phyloP scores from a whole-genome alignment of 1,284 basidiomycete species.

The Termitomyces sp. region DNA sequence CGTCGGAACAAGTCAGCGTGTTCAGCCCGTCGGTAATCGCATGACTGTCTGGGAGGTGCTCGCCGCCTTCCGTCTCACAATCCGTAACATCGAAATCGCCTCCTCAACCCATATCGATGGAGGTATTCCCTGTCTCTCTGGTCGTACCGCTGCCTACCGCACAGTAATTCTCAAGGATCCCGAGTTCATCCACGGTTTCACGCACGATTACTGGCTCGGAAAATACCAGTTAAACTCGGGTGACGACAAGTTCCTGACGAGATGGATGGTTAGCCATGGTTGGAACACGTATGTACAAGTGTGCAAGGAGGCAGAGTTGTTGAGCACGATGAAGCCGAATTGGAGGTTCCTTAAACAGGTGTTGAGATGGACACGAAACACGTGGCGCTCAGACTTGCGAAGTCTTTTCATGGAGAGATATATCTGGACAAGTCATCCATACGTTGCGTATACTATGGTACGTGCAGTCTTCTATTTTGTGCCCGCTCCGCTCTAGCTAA shows the following conservation, averaged over 20 bases:
- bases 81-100: slow-evolving; percentile 89
- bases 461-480: slow-evolving; percentile 14
- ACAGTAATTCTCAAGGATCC: slow-evolving; percentile 93
- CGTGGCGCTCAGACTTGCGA: slow-evolving; percentile 85
- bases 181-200: slow-evolving; percentile 87
- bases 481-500: slow-evolving; percentile 4
- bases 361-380: slow-evolving; percentile 88
- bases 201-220: slow-evolving; percentile 88
- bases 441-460: slow-evolving; percentile 89
- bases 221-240: slow-evolving; percentile 92
- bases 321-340: slow-evolving; percentile 94
- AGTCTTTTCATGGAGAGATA: slow-evolving; percentile 84
- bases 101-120: slow-evolving; percentile 89
- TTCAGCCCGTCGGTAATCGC: slow-evolving; percentile 68
- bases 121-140: slow-evolving; percentile 86
- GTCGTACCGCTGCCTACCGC: slow-evolving; percentile 87
- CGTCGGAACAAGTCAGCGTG: slow-evolving; percentile 86
- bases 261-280: slow-evolving; percentile 93
- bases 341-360: slow-evolving; percentile 94
- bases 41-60: slow-evolving; percentile 95
- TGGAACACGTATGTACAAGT: slow-evolving; percentile 92
- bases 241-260: slow-evolving; percentile 92
- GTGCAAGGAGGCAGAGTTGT: slow-evolving; percentile 84
- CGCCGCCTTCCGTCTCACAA: slow-evolving; percentile 86
- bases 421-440: slow-evolving; percentile 86